These are phyloP conservation scores for Phytophthora meadii DNA, from an alignment of 352 stramenopile genomes.

Conservation along the genomic window DNA sequence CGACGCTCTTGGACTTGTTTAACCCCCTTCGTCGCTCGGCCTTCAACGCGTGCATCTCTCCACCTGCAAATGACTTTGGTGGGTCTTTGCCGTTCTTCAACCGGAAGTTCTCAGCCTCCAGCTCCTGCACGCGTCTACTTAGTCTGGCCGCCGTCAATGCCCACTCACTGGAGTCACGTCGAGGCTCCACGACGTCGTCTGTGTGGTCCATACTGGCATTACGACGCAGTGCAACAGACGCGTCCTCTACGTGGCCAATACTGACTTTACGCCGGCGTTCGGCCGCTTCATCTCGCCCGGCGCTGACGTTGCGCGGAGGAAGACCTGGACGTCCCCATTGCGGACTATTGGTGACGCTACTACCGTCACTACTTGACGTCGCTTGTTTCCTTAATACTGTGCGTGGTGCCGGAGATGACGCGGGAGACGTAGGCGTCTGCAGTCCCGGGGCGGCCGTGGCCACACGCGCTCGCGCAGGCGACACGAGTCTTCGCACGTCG, in stretches of 20 bases:
- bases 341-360: constrained; percentile 21
- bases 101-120: constrained; percentile 69
- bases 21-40: constrained; percentile 21
- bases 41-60: constrained; percentile 36
- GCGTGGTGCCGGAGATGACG: constrained; percentile 12
- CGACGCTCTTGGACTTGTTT: constrained; percentile 69
- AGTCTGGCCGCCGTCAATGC: constrained; percentile 56
- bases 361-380: constrained; percentile 20
- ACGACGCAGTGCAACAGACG: neutral
- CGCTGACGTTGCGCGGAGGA: constrained; percentile 21
- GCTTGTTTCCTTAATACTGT: constrained; percentile 11
- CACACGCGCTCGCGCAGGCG: constrained; percentile 39
- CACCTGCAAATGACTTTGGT: constrained; percentile 48
- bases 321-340: constrained; percentile 13
- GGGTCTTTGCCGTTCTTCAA: constrained; percentile 49
- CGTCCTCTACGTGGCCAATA: constrained; percentile 6
- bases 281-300: constrained; percentile 17
- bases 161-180: constrained; percentile 53
- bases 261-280: constrained; percentile 21
- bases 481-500: constrained; percentile 67
- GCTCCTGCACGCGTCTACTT: constrained; percentile 66
- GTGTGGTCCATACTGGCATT: constrained; percentile 11
- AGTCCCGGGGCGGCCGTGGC: neutral
- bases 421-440: constrained; percentile 27
- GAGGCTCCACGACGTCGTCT: constrained; percentile 7